Percentiles rank a stretch among this genome's conserved stretches.
Conservation (phyloP, 2,329 filamentous ascomycete genomes). For the Microcera coccophila region DNA sequence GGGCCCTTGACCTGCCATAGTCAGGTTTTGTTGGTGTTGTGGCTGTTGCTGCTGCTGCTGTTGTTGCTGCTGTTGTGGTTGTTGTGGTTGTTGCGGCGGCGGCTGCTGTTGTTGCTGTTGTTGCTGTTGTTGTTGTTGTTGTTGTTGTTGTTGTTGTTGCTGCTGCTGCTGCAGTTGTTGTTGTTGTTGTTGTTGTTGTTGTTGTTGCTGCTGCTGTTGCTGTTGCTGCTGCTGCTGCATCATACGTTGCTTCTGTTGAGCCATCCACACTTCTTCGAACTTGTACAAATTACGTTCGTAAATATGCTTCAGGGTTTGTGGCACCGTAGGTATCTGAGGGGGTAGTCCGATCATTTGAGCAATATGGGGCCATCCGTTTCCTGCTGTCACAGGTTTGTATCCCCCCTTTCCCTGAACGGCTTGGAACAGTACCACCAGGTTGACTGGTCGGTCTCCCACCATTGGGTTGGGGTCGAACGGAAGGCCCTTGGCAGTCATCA, state of each 20-base stretch:
- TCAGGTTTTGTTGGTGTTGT: conserved; percentile 17
- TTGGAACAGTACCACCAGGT: conserved; percentile 73
- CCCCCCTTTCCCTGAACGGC: conserved; percentile 71
- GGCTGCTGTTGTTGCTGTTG: conserved; percentile 30
- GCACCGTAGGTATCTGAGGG: conserved; percentile 61
- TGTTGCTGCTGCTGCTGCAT: conserved; percentile 49
- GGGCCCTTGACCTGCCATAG: conserved; percentile 24
- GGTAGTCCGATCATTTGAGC: conserved; percentile 62
- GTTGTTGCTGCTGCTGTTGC: conserved; percentile 39
- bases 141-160: conserved; percentile 33
- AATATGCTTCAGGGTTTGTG: conserved; percentile 64
- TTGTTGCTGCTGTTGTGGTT: conserved; percentile 43
- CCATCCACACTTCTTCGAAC: conserved; percentile 69
- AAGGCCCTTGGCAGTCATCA: conserved; percentile 71
- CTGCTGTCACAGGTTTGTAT: conserved; percentile 66
- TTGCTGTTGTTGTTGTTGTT: conserved; percentile 30
- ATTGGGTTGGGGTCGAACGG: conserved; percentile 71
- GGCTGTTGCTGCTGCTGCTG: conserved; percentile 34
- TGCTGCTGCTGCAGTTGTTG: conserved; percentile 39
- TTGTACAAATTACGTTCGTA: conserved; percentile 73
- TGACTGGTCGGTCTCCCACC: conserved; percentile 69
- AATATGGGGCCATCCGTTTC: conserved; percentile 70
- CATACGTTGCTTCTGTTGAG: conserved; percentile 52
- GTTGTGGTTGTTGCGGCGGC: conserved; percentile 36
- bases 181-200: conserved; percentile 31